Evolutionary conservation across 78 protist genomes (phyloP), one percentile per base, ranked within the genome.

Genomic region (Kipferlia bialata): DNA sequence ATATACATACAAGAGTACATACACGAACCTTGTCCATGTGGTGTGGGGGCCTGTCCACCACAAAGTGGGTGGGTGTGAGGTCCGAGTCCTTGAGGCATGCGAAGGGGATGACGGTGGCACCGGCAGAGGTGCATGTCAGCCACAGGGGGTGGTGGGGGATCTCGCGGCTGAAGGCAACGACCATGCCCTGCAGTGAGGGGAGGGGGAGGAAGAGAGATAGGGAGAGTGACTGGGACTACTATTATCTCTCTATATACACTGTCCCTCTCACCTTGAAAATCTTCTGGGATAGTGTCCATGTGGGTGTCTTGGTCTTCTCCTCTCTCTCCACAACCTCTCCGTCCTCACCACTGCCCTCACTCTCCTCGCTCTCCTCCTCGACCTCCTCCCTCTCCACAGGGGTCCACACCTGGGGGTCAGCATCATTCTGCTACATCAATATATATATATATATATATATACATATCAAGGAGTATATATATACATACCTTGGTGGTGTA

Each of bases 1-100:
- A 78, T 20, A 68, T 57, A 79, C 84, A 80, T 1, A 20, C 70
- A n/a, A 80, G 76, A 17, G 1, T 0, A 0, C 87, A 96, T 39
- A 93, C 94, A 24, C 70, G 53, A 10, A 87, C 37, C 33, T 34
- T 48, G n/a, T 85, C 32, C 17, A 80, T 64, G 59, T 91, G 75
- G 51, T 75, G 86, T 2, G 89, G 64, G 20, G 76, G 26, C 2
- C 53, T 73, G 12, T 54, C 22, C 39, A 91, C 87, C 26, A 63
- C 76, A 74, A 88, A 90, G 22, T 91, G 58, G 29, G 78, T 66
- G 59, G 75, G 5, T 56, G n/a, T 77, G 65, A 86, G 56, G 28
- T 24, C 41, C 33, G 68, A 32, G 16, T 81, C 81, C 20, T 51
- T 36, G 62, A 74, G 48, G n/a, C n/a, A n/a, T n/a, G n/a, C n/a